A percentile compares a stretch with the other conserved stretches of the same genome.
Evolutionary conservation across 176 grass and related monocot genomes (phyloP).

Genomic region (Zea luxurians): DNA sequence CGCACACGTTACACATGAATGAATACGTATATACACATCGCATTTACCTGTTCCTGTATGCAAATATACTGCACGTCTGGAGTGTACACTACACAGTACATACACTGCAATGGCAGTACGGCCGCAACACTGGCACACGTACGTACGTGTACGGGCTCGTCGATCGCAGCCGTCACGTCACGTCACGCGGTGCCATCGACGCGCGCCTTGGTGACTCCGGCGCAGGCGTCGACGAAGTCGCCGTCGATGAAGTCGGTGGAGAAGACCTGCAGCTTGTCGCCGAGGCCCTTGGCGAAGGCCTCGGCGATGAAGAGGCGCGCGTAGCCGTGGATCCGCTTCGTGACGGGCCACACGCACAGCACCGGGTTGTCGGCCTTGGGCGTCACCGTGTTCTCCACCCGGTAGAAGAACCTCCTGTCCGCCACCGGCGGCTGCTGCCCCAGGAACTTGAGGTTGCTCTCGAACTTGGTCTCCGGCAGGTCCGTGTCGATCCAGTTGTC

Average conservation of each 20-base stretch:
- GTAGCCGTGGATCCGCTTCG: constrained; percentile 57
- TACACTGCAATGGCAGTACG: too few relatives aligned
- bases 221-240: constrained; percentile 94
- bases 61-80: too few relatives aligned
- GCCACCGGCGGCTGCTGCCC: constrained; percentile 55
- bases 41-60: too few relatives aligned
- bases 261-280: constrained; percentile 72
- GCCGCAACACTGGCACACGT: too few relatives aligned
- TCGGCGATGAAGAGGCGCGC: constrained; percentile 76
- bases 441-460: constrained; percentile 76
- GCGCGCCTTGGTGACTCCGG: constrained; percentile 73
- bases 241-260: constrained; percentile 91
- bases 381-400: constrained; percentile 94
- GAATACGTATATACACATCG: too few relatives aligned
- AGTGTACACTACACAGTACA: too few relatives aligned
- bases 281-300: constrained; percentile 62
- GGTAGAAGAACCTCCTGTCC: constrained; percentile 60
- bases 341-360: constrained; percentile 73
- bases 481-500: constrained; percentile 99
- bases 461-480: constrained; percentile 86
- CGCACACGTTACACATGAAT: too few relatives aligned
- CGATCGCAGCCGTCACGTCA: too few relatives aligned
- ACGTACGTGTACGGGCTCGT: too few relatives aligned
- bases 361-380: constrained; percentile 85
- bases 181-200: constrained; percentile 57